Conservation (phyloP, 228 moss, liverwort and hornwort species). For the Sphagnum magellanicum region DNA sequence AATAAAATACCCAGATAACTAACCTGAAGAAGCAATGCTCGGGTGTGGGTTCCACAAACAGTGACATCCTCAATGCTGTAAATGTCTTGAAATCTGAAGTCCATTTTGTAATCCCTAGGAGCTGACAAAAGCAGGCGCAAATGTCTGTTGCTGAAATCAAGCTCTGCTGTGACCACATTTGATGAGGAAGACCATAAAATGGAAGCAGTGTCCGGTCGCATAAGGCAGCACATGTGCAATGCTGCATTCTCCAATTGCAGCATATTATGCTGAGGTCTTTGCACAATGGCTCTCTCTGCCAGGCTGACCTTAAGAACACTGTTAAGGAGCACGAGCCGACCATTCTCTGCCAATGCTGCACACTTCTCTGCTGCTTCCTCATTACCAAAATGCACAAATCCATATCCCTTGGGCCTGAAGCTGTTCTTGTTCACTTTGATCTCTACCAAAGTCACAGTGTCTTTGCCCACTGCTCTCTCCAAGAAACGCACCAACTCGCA, state of each 20-base stretch:
- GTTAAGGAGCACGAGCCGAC: conserved; percentile 25
- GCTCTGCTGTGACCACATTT: conserved; percentile 25
- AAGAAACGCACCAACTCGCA: conserved; percentile 35
- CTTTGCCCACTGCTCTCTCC: conserved; percentile 41
- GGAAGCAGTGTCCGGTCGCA: conserved; percentile 16
- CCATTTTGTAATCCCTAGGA: not conserved
- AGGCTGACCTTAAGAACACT: conserved; percentile 24
- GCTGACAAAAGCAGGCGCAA: conserved; percentile 25
- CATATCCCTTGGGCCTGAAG: conserved; percentile 43
- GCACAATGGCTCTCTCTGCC: conserved; percentile 17
- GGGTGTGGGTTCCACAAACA: not conserved
- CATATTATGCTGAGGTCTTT: conserved; percentile 24
- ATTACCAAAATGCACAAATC: conserved; percentile 53
- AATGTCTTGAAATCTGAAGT: not conserved
- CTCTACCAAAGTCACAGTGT: conserved; percentile 34
- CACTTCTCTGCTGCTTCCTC: conserved; percentile 40
- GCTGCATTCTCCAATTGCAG: conserved; percentile 28
- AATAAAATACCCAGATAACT: not conserved
- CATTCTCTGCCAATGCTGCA: conserved; percentile 27
- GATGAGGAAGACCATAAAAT: conserved; percentile 53
- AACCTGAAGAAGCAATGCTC: not conserved
- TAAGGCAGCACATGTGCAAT: conserved; percentile 52
- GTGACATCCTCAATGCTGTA: not conserved
- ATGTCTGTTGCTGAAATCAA: conserved; percentile 37
- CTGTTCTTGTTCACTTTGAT: conserved; percentile 27